Conservation (phyloP, 2,329 filamentous ascomycete species). For the Ascocoryne sarcoides region DNA sequence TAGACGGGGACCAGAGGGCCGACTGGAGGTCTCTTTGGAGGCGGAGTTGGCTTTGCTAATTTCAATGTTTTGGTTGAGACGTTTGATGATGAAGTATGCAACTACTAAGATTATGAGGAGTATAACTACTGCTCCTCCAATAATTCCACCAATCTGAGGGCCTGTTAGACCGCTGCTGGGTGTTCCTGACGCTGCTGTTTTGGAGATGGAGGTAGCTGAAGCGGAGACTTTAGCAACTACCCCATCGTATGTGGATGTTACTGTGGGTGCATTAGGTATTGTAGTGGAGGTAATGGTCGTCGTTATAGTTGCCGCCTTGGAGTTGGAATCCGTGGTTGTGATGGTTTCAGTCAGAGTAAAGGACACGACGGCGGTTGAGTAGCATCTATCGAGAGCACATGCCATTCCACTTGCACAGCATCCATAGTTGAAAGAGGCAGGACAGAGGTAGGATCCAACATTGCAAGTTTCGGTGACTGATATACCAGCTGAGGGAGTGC, state of each 20-base stretch:
- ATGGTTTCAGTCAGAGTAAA: slow-evolving; percentile 35
- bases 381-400: slow-evolving; percentile 41
- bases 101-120: slow-evolving; percentile 39
- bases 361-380: slow-evolving; percentile 38
- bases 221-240: slow-evolving; percentile 17
- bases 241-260: slow-evolving; percentile 9
- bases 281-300: slow-evolving; percentile 30
- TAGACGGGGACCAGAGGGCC: slow-evolving; percentile 3
- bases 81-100: slow-evolving; percentile 41
- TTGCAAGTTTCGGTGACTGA: slow-evolving; percentile 36
- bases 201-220: slow-evolving; percentile 14
- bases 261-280: slow-evolving; percentile 30
- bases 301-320: slow-evolving; percentile 33
- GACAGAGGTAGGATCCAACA: slow-evolving; percentile 38
- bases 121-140: slow-evolving; percentile 41
- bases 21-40: slow-evolving; percentile 1
- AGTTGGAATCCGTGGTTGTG: slow-evolving; percentile 37
- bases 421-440: slow-evolving; percentile 41
- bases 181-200: slow-evolving; percentile 26
- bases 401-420: slow-evolving; percentile 43
- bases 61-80: slow-evolving; percentile 34
- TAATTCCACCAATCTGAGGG: slow-evolving; percentile 42
- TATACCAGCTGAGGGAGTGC: slow-evolving; percentile 36
- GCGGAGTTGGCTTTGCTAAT: slow-evolving; percentile 21
- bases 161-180: slow-evolving; percentile 27